These are phyloP conservation scores for Plectosphaerella cucumerina DNA, from an alignment of 2,329 filamentous ascomycete genomes.

Conservation along the genomic window DNA sequence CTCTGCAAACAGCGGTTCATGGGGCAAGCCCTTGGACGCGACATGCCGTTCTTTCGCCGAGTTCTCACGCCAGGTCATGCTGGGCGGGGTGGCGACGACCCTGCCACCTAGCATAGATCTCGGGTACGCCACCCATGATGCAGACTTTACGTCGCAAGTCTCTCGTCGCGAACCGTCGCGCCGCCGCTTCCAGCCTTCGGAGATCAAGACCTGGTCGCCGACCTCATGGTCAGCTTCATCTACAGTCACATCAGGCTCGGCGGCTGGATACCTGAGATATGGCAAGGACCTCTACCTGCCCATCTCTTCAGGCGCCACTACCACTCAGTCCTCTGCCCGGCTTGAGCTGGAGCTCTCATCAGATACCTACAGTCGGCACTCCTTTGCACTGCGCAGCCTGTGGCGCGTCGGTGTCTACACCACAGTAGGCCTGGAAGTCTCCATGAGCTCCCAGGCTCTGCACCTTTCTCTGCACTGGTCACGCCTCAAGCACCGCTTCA, in stretches of 20 bases:
- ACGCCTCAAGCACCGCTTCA: constrained; percentile 37
- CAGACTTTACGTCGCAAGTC: neutral
- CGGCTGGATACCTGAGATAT: constrained; percentile 32
- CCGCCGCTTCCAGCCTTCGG: constrained; percentile 3
- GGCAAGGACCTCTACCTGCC: constrained; percentile 26
- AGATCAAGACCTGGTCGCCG: neutral
- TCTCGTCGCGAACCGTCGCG: neutral
- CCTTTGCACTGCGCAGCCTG: constrained; percentile 39
- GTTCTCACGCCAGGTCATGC: constrained; percentile 24
- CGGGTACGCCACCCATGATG: constrained; percentile 28
- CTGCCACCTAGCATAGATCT: constrained; percentile 34
- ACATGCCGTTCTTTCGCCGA: constrained; percentile 26
- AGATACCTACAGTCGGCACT: constrained; percentile 27
- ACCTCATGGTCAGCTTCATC: constrained; percentile 36
- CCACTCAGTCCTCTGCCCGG: constrained; percentile 19
- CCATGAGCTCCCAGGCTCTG: constrained; percentile 33
- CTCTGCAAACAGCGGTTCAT: constrained; percentile 37
- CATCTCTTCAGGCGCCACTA: neutral
- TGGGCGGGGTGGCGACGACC: constrained; percentile 21
- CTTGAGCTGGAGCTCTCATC: constrained; percentile 39
- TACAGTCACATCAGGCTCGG: constrained; percentile 20
- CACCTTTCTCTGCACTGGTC: constrained; percentile 44
- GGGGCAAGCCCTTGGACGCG: constrained; percentile 21
- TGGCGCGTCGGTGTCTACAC: constrained; percentile 35
- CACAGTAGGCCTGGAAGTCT: constrained; percentile 39